phyloP scores from a whole-genome alignment of 1,284 basidiomycete genomes.

The Moniliella sp. region DNA sequence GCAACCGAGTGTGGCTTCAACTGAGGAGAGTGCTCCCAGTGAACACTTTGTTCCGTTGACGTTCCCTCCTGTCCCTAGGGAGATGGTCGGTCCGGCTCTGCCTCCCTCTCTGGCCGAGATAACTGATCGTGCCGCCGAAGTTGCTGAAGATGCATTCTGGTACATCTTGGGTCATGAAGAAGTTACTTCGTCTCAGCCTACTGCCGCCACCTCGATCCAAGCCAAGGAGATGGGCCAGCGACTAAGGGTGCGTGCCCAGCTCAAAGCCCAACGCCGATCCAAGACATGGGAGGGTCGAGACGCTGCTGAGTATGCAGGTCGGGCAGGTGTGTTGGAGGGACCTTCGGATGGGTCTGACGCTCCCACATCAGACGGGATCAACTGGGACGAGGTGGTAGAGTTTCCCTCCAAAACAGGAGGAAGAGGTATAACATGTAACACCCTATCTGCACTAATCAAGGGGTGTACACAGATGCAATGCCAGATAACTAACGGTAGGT shows the following conservation, averaged over 20 bases:
- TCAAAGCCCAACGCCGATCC: background rate
- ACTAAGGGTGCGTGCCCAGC: background rate
- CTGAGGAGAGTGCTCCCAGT: background rate
- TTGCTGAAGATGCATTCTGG: slow-evolving; percentile 1
- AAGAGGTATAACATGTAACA: background rate
- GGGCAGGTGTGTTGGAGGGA: slow-evolving; percentile 1
- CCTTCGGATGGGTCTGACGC: background rate
- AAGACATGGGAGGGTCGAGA: background rate
- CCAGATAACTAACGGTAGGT: too few species aligned
- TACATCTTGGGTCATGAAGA: background rate
- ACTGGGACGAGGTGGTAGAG: background rate
- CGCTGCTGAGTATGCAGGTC: slow-evolving; percentile 1
- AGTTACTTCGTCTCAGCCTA: too few species aligned
- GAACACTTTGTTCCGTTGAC: background rate
- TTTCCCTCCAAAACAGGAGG: slow-evolving; percentile 1
- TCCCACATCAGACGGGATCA: background rate
- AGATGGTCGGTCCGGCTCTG: background rate
- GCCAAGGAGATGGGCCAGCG: too few species aligned
- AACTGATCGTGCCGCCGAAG: background rate
- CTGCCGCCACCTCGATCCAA: background rate
- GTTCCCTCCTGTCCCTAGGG: background rate
- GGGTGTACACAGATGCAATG: too few species aligned
- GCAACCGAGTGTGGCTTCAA: background rate
- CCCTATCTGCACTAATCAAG: too few species aligned
- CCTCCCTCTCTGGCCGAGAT: background rate